phyloP scores from a whole-genome alignment of 2,329 filamentous ascomycete species.

The Verticillium dahliae region DNA sequence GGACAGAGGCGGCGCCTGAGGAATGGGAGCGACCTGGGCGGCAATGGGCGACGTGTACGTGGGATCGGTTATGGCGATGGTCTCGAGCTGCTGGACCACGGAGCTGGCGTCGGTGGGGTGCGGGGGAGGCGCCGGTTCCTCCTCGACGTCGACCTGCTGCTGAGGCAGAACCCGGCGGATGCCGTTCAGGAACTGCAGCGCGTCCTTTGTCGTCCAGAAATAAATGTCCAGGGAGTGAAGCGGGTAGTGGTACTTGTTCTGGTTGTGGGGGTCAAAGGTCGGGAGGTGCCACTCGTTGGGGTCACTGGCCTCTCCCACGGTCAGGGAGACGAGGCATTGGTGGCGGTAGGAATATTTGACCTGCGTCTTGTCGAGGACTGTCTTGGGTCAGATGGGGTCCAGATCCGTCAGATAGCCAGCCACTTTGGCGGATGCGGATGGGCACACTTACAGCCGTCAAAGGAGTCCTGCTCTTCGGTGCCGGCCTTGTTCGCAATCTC shows the following conservation, averaged over 20 bases:
- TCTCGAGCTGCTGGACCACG: slow-evolving; percentile 68
- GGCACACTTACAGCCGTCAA: slow-evolving; percentile 60
- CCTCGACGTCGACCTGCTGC: slow-evolving; percentile 54
- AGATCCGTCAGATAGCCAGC: no score
- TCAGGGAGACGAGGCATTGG: slow-evolving; percentile 62
- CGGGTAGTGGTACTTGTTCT: slow-evolving; percentile 74
- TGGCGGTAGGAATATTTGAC: slow-evolving; percentile 70
- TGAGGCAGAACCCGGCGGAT: slow-evolving; percentile 58
- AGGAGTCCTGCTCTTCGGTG: slow-evolving; percentile 71
- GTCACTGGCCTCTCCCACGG: slow-evolving; percentile 47
- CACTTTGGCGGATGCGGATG: neutral
- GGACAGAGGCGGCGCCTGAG: slow-evolving; percentile 33
- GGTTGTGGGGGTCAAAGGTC: slow-evolving; percentile 63
- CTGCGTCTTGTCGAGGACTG: slow-evolving; percentile 59
- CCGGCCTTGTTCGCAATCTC: slow-evolving; percentile 73
- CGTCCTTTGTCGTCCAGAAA: slow-evolving; percentile 71
- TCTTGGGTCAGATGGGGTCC: neutral
- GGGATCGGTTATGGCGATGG: slow-evolving; percentile 58
- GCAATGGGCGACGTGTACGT: slow-evolving; percentile 30
- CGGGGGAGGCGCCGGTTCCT: slow-evolving; percentile 49
- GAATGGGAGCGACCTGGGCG: slow-evolving; percentile 21
- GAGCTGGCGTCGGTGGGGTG: slow-evolving; percentile 50
- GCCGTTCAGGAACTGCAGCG: slow-evolving; percentile 62
- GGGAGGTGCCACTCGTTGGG: slow-evolving; percentile 69
- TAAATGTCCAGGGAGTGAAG: slow-evolving; percentile 72